Evolutionary conservation across 305 asterid genomes (phyloP).

Genomic region (Fraxinus xanthoxyloides): DNA sequence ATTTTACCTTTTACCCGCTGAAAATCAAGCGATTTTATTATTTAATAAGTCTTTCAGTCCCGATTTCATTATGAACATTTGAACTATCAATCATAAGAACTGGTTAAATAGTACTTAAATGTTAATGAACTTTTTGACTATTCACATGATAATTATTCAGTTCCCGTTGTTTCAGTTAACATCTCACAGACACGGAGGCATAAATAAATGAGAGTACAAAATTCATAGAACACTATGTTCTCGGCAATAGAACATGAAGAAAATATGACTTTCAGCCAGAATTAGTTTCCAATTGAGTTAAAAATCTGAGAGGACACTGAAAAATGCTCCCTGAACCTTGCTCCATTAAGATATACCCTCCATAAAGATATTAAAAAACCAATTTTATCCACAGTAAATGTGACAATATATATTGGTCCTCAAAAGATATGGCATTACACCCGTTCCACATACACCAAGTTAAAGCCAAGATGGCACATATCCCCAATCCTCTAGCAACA

Average conservation of each 20-base stretch:
- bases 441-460: neutral
- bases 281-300: neutral
- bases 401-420: neutral
- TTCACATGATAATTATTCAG: neutral
- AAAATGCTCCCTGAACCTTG: neutral
- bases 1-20: neutral
- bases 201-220: neutral
- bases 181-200: neutral
- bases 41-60: neutral
- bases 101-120: neutral
- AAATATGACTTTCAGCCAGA: neutral
- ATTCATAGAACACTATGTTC: neutral
- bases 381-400: neutral
- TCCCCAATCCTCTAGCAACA: neutral
- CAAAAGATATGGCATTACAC: neutral
- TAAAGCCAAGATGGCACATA: neutral
- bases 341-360: neutral
- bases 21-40: neutral
- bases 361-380: neutral
- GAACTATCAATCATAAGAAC: neutral
- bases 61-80: neutral
- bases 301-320: neutral
- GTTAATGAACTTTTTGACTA: neutral
- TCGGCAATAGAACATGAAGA: neutral
- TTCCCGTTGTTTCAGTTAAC: neutral